Base-by-base conservation (phyloP, 192 early-diverging fungal genomes). In the Jimgerdemannia flammicorona region DNA sequence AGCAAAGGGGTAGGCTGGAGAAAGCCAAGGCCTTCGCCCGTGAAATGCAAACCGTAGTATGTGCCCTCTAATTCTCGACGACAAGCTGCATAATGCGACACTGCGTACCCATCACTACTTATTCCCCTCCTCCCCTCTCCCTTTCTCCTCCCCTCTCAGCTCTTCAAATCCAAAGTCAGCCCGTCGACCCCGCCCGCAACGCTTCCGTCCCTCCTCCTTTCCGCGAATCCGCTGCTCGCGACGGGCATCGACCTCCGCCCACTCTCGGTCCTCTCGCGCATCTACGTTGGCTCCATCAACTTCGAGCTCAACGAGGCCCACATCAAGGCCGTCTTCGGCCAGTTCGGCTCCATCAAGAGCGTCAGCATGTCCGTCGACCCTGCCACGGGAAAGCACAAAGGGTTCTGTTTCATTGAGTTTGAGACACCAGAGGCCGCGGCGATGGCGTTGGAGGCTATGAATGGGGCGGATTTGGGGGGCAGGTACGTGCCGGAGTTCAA, bases 361-460 rank as follows among this genome's bases (percentile, higher is more conserved):
- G 80, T 96, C 44, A 93, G 90, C 74, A 91, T 97, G 90, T 90
- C 90, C 14, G 87, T 93, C 73, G 95, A 97, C 79, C 83, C 93
- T 3, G 70, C 80, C 39, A 87, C 87, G 11, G 92, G 90, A 29
- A 91, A 90, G 71, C 95, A 97, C 86, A 94, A 95, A 77, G 93
- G 93, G 44, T 97, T 92, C 78, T 95, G 94, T 77, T 97, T 97
- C 80, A 88, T 97, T 11, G 94, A 96, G 81, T 97, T 89, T 74
- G 92, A 95, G 63, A 87, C 92, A 40, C 94, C 94, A 0, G 96
- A 97, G 80, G 92, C 95, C 7, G 93, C 93, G 0, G 82, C 89
- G 63, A 72, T 97, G 80, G 96, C 95, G 3, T 81, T 96, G 44
- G 90, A 95, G 40, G 77, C 77, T 20, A 91, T 96, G 90, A 90